Evolutionary conservation across 2,329 filamentous ascomycete genomes (phyloP), one percentile per base, ranked within the genome.

Genomic region (Verticillium nonalfalfae): DNA sequence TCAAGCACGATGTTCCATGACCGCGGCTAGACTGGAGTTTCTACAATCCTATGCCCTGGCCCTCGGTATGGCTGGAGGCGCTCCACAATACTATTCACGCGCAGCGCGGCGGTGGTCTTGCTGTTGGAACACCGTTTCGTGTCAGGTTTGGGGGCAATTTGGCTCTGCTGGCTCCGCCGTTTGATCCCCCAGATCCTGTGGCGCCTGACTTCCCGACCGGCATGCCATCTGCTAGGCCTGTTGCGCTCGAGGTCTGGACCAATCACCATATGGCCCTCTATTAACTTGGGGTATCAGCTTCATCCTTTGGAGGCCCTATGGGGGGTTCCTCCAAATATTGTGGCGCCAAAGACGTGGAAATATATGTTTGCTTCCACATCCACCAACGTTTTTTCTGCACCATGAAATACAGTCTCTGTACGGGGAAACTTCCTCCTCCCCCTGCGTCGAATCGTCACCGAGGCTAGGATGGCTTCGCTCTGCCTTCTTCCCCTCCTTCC

Each of bases 1-100:
- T 77, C 59, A 77, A 75, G 66, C 75, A 77, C 66, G 59, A 65
- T 55, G 31, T 26, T 54, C 56, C 36, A 39, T 56, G 54, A 56
- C 13, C 15, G 6, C 18, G n/a, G 18, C 18, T 18, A 21, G n/a
- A 26, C 5, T 9, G 7, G 21, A 18, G 18, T n/a, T 21, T 4
- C 40, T 11, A 6, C 26, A 26, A 26, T 26, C 26, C 26, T 26
- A 2, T 26, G 26, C 26, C 3, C 26, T 26, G 26, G 26, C 26
- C 26, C 26, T 26, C 2, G 26, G 2, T 26, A 26, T 26, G 26
- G 26, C 26, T 26, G 26, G 26, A 26, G n/a, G 26, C 26, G 26
- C 26, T 26, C 26, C 26, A 26, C 2, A 26, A 26, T 26, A 26
- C 26, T 26, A 26, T 26, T 26, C 26, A 26, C 26, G 26, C 26